Percentiles rank a stretch among this genome's conserved stretches.
Evolutionary conservation across 495 filamentous ascomycete genomes (phyloP).

Genomic region (Penicillium cataractarum): DNA sequence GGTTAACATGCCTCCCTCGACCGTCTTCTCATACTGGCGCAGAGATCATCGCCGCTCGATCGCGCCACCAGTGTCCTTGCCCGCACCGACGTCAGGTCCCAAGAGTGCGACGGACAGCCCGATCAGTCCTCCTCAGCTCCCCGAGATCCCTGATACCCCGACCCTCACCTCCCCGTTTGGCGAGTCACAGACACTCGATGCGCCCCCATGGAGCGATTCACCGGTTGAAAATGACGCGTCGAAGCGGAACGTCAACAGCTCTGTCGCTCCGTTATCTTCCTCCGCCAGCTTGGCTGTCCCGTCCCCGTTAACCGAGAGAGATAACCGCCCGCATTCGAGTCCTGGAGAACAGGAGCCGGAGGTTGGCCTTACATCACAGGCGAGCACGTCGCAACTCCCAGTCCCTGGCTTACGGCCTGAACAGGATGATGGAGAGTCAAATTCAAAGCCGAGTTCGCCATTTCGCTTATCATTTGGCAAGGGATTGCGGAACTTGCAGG

Average conservation of each 20-base stretch:
- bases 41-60: slow-evolving; percentile 49
- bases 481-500: slow-evolving; percentile 27
- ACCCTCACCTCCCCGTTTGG: slow-evolving; percentile 30
- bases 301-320: slow-evolving; percentile 32
- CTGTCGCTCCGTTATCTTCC: slow-evolving; percentile 37
- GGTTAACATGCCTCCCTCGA: slow-evolving; percentile 45
- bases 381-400: slow-evolving; percentile 37
- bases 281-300: slow-evolving; percentile 35
- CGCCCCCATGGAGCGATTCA: slow-evolving; percentile 25
- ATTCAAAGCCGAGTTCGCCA: slow-evolving; percentile 40
- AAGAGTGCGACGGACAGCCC: slow-evolving; percentile 26
- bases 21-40: slow-evolving; percentile 55
- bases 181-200: slow-evolving; percentile 21
- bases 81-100: slow-evolving; percentile 27
- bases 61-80: slow-evolving; percentile 38
- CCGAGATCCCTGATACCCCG: slow-evolving; percentile 37
- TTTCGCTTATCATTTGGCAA: slow-evolving; percentile 45
- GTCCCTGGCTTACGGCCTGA: slow-evolving; percentile 27
- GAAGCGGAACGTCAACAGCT: slow-evolving; percentile 30
- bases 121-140: slow-evolving; percentile 40
- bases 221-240: slow-evolving; percentile 29
- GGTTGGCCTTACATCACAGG: slow-evolving; percentile 26
- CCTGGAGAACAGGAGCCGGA: slow-evolving; percentile 37
- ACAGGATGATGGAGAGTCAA: slow-evolving; percentile 34
- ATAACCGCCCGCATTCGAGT: slow-evolving; percentile 40